Conservation (phyloP, 331 rosid species). For the Cucumis variabilis region DNA sequence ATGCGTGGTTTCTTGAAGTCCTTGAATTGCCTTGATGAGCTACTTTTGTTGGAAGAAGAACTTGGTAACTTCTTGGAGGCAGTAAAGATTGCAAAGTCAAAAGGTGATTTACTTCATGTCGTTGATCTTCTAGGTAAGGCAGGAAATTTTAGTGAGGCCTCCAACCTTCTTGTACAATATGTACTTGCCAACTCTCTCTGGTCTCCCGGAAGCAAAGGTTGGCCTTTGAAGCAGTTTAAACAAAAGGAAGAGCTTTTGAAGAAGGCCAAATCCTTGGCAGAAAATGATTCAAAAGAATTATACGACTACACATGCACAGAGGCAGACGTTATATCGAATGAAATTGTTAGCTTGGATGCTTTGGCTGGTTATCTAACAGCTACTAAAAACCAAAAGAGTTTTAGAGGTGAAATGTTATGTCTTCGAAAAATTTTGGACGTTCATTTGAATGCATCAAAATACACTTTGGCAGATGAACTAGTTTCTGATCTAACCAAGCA, state of each 20-base stretch:
- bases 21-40: conserved; percentile 51
- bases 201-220: conserved; percentile 30
- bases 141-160: conserved; percentile 56
- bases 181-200: conserved; percentile 35
- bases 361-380: conserved; percentile 43
- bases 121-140: conserved; percentile 68
- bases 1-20: conserved; percentile 61
- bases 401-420: conserved; percentile 57
- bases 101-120: conserved; percentile 50
- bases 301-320: conserved; percentile 50
- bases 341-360: conserved; percentile 30
- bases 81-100: conserved; percentile 49
- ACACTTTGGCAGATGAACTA: conserved; percentile 46
- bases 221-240: conserved; percentile 37
- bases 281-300: conserved; percentile 41
- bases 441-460: conserved; percentile 47
- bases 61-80: conserved; percentile 61
- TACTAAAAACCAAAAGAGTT: conserved; percentile 44
- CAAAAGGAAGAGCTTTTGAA: conserved; percentile 42
- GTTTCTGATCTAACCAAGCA: conserved; percentile 36
- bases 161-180: conserved; percentile 38
- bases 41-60: conserved; percentile 52
- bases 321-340: conserved; percentile 53
- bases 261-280: conserved; percentile 56
- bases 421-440: conserved; percentile 57